Percentiles rank a stretch among this genome's conserved stretches.
phyloP scores from a whole-genome alignment of 805 yeast species.

The Nakazawaea anatomiae region DNA sequence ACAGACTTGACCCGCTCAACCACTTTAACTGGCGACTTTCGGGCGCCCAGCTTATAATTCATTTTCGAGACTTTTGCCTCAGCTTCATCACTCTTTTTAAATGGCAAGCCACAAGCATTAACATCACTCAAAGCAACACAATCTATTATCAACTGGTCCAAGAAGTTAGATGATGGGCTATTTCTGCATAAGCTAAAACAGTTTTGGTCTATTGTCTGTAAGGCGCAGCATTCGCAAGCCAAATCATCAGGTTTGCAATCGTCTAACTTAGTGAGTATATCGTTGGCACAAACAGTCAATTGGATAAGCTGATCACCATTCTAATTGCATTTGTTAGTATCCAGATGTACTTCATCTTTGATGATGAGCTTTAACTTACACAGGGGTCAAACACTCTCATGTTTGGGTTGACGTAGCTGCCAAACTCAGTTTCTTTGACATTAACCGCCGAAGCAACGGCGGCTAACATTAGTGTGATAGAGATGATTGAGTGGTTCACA shows the following conservation, averaged over 20 bases:
- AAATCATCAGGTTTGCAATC: constrained; percentile 47
- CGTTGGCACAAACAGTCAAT: constrained; percentile 39
- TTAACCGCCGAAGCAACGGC: not conserved
- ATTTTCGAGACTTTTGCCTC: constrained; percentile 22
- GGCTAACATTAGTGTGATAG: not conserved
- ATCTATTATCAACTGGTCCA: constrained; percentile 38
- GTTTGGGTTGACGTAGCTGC: constrained; percentile 40
- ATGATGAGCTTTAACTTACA: constrained; percentile 14
- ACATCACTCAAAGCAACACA: constrained; percentile 41
- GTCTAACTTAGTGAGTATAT: constrained; percentile 38
- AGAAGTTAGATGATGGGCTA: constrained; percentile 37
- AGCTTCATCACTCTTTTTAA: constrained; percentile 34
- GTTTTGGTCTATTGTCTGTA: constrained; percentile 38
- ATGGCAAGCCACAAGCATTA: constrained; percentile 45
- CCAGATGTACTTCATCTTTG: not conserved
- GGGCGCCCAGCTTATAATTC: constrained; percentile 7
- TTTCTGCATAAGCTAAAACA: constrained; percentile 46
- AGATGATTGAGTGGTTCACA: not conserved
- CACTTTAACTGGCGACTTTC: not conserved
- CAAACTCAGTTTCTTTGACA: constrained; percentile 23
- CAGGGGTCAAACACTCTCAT: constrained; percentile 34
- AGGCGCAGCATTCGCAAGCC: constrained; percentile 53
- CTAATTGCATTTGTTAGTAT: not conserved
- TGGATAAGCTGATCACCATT: constrained; percentile 18
- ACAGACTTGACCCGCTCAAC: constrained; percentile 10